Conservation (phyloP, 768 basidiomycete genomes). For the Pleurotus eryngii region DNA sequence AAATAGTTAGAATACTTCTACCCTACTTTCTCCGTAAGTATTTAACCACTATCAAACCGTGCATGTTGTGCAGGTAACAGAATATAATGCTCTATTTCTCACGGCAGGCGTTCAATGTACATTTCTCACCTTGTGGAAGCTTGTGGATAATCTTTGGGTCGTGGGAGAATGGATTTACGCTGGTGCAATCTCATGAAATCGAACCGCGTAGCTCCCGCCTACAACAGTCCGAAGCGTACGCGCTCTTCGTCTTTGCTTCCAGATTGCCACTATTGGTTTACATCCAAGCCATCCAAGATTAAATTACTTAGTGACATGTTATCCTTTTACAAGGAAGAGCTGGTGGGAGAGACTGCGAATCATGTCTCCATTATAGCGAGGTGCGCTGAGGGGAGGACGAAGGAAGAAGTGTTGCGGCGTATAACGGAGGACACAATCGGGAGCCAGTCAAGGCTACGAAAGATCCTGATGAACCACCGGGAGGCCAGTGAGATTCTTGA, state of each 20-base stretch:
- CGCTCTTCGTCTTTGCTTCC: background rate
- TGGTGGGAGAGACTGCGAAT: constrained; percentile 6
- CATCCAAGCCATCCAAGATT: constrained; percentile 9
- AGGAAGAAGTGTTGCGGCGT: constrained; percentile 1
- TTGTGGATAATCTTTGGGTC: too few relatives aligned
- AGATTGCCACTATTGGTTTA: background rate
- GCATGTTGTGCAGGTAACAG: too few relatives aligned
- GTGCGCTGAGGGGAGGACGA: constrained; percentile 4
- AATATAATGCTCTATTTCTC: too few relatives aligned
- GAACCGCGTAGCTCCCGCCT: too few relatives aligned
- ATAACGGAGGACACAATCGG: constrained; percentile 5
- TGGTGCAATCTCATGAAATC: too few relatives aligned
- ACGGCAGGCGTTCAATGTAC: too few relatives aligned
- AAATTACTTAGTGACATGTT: constrained; percentile 8
- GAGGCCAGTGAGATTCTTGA: background rate
- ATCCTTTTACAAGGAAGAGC: constrained; percentile 12
- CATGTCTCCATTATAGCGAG: constrained; percentile 9
- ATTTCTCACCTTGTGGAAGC: too few relatives aligned
- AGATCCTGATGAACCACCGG: background rate
- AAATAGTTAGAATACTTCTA: too few relatives aligned
- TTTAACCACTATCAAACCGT: too few relatives aligned
- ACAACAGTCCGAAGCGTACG: constrained; percentile 1
- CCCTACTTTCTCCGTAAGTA: too few relatives aligned
- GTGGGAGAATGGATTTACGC: too few relatives aligned
- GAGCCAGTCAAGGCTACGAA: background rate